Percentiles rank a stretch among this genome's conserved stretches.
Evolutionary conservation across 2,329 filamentous ascomycete species (phyloP).

Genomic region (Teratosphaeria epicoccoides): DNA sequence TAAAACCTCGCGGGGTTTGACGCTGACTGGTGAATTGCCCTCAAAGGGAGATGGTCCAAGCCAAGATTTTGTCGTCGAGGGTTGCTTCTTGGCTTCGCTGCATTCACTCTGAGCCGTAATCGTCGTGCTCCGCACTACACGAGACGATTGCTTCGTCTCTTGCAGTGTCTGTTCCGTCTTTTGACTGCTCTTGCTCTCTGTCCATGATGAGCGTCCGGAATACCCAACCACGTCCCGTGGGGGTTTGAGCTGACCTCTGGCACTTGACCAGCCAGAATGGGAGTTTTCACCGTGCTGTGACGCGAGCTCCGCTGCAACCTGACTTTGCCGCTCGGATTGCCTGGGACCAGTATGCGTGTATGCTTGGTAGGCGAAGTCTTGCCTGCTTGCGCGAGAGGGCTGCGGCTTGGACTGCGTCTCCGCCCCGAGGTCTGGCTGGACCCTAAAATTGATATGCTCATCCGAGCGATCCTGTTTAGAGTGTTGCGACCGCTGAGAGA

Average conservation of each 20-base stretch:
- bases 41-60: not conserved
- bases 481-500: not conserved
- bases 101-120: not conserved
- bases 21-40: conserved; percentile 1
- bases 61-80: not conserved
- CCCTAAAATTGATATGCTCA: not conserved
- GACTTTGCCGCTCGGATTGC: not conserved
- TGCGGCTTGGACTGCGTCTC: not conserved
- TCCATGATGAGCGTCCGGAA: not conserved
- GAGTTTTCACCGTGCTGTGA: not conserved
- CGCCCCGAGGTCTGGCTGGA: not conserved
- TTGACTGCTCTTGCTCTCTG: not conserved
- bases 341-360: not conserved
- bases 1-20: conserved; percentile 3
- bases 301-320: not conserved
- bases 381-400: not conserved
- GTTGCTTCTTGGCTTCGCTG: not conserved
- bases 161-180: not conserved
- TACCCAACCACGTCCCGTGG: not conserved
- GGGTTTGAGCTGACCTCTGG: not conserved
- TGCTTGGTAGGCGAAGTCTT: not conserved
- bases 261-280: not conserved
- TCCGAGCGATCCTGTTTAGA: not conserved
- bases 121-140: not conserved
- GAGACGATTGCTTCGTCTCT: not conserved